These are phyloP conservation scores for Aspergillus brunneoviolaceus DNA, from an alignment of 2,329 filamentous ascomycete species.

Conservation along the genomic window DNA sequence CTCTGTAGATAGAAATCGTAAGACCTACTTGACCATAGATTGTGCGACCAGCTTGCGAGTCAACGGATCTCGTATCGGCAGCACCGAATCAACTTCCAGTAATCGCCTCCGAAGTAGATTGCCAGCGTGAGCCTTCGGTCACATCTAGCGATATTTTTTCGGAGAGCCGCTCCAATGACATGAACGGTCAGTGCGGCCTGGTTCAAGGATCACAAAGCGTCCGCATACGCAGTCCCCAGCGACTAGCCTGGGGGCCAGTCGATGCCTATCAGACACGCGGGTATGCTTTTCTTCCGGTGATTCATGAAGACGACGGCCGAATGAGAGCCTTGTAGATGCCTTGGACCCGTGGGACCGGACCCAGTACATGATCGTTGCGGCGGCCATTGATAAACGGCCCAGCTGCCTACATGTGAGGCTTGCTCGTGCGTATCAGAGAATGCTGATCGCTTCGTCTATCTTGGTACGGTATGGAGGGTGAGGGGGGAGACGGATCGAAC, in stretches of 20 bases:
- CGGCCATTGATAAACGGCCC: conserved; percentile 18
- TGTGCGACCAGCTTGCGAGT: conserved; percentile 21
- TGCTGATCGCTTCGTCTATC: neutral
- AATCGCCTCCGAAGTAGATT: conserved; percentile 6
- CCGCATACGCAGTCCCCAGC: conserved; percentile 15
- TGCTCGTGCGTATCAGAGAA: conserved; percentile 11
- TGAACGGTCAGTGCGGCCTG: conserved; percentile 13
- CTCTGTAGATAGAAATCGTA: conserved; percentile 10
- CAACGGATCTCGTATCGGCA: conserved; percentile 14
- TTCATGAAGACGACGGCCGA: neutral
- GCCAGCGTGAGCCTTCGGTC: conserved; percentile 9
- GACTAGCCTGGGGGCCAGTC: conserved; percentile 2
- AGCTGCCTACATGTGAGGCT: conserved; percentile 14
- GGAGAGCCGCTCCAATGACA: conserved; percentile 18
- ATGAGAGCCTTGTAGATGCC: conserved; percentile 2
- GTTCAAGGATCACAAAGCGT: conserved; percentile 12
- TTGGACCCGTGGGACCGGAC: conserved; percentile 15
- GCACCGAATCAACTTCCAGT: conserved; percentile 13
- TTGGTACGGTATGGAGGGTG: neutral
- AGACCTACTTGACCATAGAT: conserved; percentile 13
- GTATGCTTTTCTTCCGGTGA: conserved; percentile 4
- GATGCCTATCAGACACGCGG: conserved; percentile 10
- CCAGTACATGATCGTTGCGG: conserved; percentile 11
- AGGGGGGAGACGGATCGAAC: neutral
- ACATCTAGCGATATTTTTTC: conserved; percentile 11